Conservation (phyloP, 2,329 filamentous ascomycete genomes). For the Cryphonectria nitschkei region DNA sequence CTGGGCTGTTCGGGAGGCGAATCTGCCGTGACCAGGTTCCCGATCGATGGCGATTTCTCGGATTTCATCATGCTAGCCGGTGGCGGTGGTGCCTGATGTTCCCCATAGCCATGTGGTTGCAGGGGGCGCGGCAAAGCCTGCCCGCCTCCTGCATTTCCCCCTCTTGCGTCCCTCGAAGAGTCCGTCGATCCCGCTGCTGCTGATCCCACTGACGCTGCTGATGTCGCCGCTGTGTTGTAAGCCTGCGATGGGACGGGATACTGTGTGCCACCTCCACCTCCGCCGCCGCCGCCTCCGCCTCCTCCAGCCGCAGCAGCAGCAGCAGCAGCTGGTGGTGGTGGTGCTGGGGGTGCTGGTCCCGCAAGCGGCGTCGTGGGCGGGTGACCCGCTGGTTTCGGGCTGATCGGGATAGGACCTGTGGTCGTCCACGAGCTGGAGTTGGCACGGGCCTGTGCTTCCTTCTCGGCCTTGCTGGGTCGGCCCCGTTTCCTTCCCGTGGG, state of each 20-base stretch:
- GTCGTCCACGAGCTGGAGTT: slow-evolving; percentile 31
- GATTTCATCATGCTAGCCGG: slow-evolving; percentile 14
- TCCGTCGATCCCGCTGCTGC: slow-evolving; percentile 12
- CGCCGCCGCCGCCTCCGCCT: background rate
- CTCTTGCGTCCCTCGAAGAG: slow-evolving; percentile 17
- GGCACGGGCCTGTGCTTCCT: slow-evolving; percentile 35
- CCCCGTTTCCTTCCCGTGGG: slow-evolving; percentile 38
- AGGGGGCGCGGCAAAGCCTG: slow-evolving; percentile 1
- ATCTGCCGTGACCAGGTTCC: slow-evolving; percentile 29
- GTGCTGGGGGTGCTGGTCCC: background rate
- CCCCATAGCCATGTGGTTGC: slow-evolving; percentile 14
- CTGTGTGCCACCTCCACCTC: background rate
- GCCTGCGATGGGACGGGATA: background rate
- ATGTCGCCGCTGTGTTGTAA: background rate
- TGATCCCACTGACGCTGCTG: background rate
- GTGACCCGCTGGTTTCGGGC: slow-evolving; percentile 27
- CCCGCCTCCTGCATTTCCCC: slow-evolving; percentile 12
- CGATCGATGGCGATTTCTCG: slow-evolving; percentile 30
- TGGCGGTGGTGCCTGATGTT: background rate
- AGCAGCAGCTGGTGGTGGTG: background rate
- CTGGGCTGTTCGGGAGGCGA: slow-evolving; percentile 19
- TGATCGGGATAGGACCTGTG: slow-evolving; percentile 33
- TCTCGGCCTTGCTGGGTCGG: slow-evolving; percentile 40
- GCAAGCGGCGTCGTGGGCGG: background rate
- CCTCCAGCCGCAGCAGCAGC: background rate